A percentile compares a stretch with the other conserved stretches of the same genome.
Conservation (phyloP, 371 early-diverging fungal genomes). For the Mucor velutinosus region DNA sequence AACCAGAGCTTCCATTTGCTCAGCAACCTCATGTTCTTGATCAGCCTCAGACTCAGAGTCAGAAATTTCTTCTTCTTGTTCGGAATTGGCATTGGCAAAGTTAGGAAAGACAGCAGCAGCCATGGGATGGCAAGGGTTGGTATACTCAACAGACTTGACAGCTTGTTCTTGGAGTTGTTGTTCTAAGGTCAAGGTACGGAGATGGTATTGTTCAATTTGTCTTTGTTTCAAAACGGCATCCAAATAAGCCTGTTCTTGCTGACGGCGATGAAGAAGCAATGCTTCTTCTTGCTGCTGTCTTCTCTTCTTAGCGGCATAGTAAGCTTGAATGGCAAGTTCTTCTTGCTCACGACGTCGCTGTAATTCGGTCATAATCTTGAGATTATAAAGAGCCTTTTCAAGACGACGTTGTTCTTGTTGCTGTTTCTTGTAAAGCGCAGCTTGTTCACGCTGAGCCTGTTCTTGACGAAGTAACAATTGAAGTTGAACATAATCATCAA, state of each 20-base stretch:
- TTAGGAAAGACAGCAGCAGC: neutral
- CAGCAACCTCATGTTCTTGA: conserved; percentile 6
- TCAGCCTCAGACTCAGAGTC: conserved; percentile 8
- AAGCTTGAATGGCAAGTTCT: conserved; percentile 23
- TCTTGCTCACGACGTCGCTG: conserved; percentile 21
- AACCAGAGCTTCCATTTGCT: conserved; percentile 8
- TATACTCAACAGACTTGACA: neutral
- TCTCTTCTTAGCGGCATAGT: conserved; percentile 13
- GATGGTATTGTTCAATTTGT: conserved; percentile 4
- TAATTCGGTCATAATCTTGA: conserved; percentile 16
- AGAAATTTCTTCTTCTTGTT: neutral
- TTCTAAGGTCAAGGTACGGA: neutral
- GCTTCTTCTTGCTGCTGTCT: neutral
- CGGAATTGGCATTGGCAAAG: neutral
- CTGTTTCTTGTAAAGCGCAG: conserved; percentile 5
- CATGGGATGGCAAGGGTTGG: neutral
- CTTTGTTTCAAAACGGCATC: neutral
- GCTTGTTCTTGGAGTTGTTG: neutral
- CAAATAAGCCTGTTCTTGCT: neutral
- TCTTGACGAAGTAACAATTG: conserved; percentile 24
- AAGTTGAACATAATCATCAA: conserved; percentile 39
- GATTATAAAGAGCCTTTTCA: conserved; percentile 9
- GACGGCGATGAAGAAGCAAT: neutral
- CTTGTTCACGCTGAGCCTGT: conserved; percentile 14
- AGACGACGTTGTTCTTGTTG: conserved; percentile 19